Base-by-base conservation (phyloP, 495 filamentous ascomycete genomes). In the Parachaetomium inaequale region DNA sequence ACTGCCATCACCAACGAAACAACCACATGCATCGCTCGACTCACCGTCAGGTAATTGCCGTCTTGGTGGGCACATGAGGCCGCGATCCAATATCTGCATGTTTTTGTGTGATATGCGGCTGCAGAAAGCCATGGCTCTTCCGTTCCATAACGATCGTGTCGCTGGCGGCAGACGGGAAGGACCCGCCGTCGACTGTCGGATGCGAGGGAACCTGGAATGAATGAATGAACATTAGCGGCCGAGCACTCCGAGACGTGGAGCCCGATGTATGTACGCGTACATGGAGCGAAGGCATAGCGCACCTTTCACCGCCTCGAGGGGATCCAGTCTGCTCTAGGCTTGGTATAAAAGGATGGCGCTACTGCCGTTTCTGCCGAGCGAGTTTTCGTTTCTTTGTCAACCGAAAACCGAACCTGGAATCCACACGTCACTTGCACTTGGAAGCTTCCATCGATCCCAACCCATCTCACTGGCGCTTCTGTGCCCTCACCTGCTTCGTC, bases 171-270 rank as follows among this genome's bases (percentile, higher is more conserved):
- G 38, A 45, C 28, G 40, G 31, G 31, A 54, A 25, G 29, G 56
- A 52, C 49, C 49, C 49, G 49, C 49, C 17, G 21, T 49, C 17
- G 15, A 50, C 17, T 28, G 53, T 55, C 28, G 25, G 42, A 40
- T 54, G 5, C 19, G n/a, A n/a, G n/a, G n/a, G n/a, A n/a, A n/a
- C n/a, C n/a, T n/a, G n/a, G n/a, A n/a, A n/a, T n/a, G 45, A 42
- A 25, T 25, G 31, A 51, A 47, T 55, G 51, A 31, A 23, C 38
- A 45, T 47, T 54, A 59, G 58, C 49, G 55, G 50, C 65, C 65
- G 65, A 67, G 55, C 15, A 32, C 36, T 59, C 62, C 65, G 65
- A 62, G 53, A 49, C 60, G 60, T 66, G 64, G 64, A 63, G 60
- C 61, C 64, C 0, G 8, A 40, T 59, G 29, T 28, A 50, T 10